These are phyloP conservation scores for Tremellales sp. DNA, from an alignment of 1,284 basidiomycete genomes.

Conservation along the genomic window DNA sequence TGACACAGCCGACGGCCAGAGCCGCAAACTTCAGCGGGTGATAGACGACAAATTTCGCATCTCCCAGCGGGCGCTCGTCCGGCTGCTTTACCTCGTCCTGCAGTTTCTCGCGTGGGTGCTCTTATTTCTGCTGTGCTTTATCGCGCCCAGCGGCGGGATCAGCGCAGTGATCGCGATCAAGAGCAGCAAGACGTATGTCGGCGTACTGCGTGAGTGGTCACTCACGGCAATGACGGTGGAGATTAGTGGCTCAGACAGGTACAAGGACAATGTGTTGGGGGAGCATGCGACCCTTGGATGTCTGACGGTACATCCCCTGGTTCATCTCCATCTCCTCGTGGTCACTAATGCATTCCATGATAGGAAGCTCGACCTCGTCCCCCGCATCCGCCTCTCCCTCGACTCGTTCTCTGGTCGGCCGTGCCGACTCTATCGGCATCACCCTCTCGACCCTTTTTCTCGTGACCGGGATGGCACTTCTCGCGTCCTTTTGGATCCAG, in stretches of 20 bases:
- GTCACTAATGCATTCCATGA: background rate
- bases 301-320: conserved; percentile 5
- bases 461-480: conserved; percentile 17
- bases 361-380: background rate
- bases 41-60: too few relatives aligned
- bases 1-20: too few relatives aligned
- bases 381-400: background rate
- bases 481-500: conserved; percentile 18
- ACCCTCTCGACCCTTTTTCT: conserved; percentile 19
- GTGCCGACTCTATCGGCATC: background rate
- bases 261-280: conserved; percentile 14
- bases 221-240: background rate
- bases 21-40: too few relatives aligned
- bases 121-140: conserved; percentile 14
- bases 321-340: background rate
- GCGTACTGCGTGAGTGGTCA: conserved; percentile 22
- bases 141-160: conserved; percentile 11
- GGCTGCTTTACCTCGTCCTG: too few relatives aligned
- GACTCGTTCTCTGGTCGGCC: conserved; percentile 1
- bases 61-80: too few relatives aligned
- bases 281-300: conserved; percentile 21
- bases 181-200: conserved; percentile 12
- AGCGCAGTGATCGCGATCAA: conserved; percentile 6
- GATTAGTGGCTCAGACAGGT: background rate
- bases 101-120: conserved; percentile 11